These are phyloP conservation scores for Myxozyma neotropica DNA, from an alignment of 805 yeast genomes.

Conservation along the genomic window DNA sequence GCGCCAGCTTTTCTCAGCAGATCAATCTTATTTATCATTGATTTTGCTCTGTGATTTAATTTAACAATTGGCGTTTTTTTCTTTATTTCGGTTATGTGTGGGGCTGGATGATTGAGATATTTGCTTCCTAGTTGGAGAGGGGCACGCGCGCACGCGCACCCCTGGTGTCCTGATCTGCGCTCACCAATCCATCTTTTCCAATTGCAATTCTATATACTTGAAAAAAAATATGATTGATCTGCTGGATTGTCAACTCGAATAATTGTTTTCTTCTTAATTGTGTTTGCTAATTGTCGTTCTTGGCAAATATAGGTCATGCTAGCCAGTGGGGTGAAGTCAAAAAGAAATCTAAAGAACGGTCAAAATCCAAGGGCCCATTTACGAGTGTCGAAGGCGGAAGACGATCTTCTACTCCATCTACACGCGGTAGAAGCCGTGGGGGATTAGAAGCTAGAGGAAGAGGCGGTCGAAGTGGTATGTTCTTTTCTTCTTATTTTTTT, in stretches of 20 bases:
- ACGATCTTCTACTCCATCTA: conserved; percentile 13
- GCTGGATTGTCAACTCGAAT: too few relatives aligned
- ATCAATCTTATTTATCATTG: background rate
- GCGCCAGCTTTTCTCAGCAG: background rate
- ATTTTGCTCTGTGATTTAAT: background rate
- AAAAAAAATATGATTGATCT: too few relatives aligned
- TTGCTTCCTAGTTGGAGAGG: too few relatives aligned
- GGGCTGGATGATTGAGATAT: too few relatives aligned
- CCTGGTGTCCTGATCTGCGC: too few relatives aligned
- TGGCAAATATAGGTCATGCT: conserved; percentile 64
- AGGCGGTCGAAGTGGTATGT: conserved; percentile 28
- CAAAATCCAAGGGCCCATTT: conserved; percentile 34
- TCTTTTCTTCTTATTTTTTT: background rate
- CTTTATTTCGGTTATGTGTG: background rate
- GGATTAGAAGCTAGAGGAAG: conserved; percentile 30
- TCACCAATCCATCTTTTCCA: too few relatives aligned
- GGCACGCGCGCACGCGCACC: too few relatives aligned
- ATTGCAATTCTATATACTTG: too few relatives aligned
- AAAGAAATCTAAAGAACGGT: conserved; percentile 47
- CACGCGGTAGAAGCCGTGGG: conserved; percentile 32
- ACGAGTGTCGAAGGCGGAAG: conserved; percentile 12
- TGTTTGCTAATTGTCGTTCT: too few relatives aligned
- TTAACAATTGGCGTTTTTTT: background rate
- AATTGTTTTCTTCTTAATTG: too few relatives aligned
- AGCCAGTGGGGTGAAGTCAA: conserved; percentile 93